Base-by-base conservation (phyloP, 352 stramenopile species). In the Phytophthora palmivora region DNA sequence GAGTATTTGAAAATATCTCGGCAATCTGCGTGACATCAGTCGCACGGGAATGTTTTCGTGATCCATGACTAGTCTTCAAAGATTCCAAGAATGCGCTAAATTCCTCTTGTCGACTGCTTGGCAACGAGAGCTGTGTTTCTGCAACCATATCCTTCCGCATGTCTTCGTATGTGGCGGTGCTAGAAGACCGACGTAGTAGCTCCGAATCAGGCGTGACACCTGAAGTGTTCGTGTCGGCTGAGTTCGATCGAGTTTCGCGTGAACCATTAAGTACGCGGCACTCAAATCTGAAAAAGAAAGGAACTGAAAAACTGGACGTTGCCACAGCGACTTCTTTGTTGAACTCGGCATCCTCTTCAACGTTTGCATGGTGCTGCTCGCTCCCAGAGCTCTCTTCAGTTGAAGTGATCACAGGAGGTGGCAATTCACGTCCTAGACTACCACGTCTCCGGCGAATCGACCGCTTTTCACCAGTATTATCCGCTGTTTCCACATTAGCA, bases 221-320 rank as follows among this genome's bases (percentile, higher is more conserved):
- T 26, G 51, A 12, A 36, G 22, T 30, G 34, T 64, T 50, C 12
- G 44, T 39, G 22, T 75, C 56, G 10, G 43, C 52, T 39, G 56
- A 69, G 44, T 62, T 75, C 10, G 55, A 62, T 8, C 62, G 60
- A 34, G 39, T 65, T 14, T 70, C 66, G 6, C 70, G 67, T 26
- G 70, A 64, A 10, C 48, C 62, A 22, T 57, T 78, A 15, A 93
- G 53, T 47, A 92, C 70, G 19, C 80, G 82, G 33, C 77, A 95
- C 54, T 96, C 88, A 42, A 95, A 94, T 9, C 71, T 85, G 24
- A 96, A 89, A 61, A 96, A 96, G 50, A 95, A 94, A 33, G 88
- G 84, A 7, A 87, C 75, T 11, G 84, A 94, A 51, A 94, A 92
- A 28, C 79, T 92, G 14, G 85, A 95, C 8, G 84, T 93, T 6